These are phyloP conservation scores for Penicillium sp. DNA, from an alignment of 2,329 filamentous ascomycete genomes.

Conservation along the genomic window DNA sequence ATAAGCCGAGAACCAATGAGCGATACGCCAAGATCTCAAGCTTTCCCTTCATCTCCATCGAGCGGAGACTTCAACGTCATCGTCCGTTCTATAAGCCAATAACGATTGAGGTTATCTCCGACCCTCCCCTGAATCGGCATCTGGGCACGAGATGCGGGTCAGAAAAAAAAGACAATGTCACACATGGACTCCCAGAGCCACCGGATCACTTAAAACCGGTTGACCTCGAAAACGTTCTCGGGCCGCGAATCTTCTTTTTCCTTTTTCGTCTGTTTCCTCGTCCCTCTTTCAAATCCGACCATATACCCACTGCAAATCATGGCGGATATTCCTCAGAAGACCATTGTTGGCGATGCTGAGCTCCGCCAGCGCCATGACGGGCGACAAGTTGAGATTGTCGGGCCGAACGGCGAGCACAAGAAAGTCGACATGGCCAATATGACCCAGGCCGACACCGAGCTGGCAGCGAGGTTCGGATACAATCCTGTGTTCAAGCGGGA, in stretches of 20 bases:
- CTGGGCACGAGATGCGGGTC: neutral
- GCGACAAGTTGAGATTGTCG: slow-evolving; percentile 9
- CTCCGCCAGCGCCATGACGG: slow-evolving; percentile 8
- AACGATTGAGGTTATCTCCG: neutral
- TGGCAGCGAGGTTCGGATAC: slow-evolving; percentile 11
- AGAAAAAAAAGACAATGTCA: neutral
- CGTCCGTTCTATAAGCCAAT: neutral
- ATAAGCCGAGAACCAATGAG: neutral
- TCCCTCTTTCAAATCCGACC: neutral
- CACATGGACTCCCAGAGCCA: neutral
- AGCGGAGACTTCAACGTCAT: neutral
- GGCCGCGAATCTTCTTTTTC: slow-evolving; percentile 3
- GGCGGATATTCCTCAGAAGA: neutral
- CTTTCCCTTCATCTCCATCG: slow-evolving; percentile 3
- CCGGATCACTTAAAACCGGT: neutral
- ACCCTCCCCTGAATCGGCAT: neutral
- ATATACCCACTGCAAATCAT: neutral
- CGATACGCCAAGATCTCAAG: slow-evolving; percentile 1
- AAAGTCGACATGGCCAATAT: slow-evolving; percentile 6
- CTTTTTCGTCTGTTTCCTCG: slow-evolving; percentile 1
- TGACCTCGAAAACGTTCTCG: neutral
- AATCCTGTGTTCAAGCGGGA: slow-evolving; percentile 54
- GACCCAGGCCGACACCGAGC: slow-evolving; percentile 9
- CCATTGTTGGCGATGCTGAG: neutral
- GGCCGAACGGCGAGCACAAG: slow-evolving; percentile 7